Evolutionary conservation across 176 grass and related monocot species (phyloP), one percentile per base, ranked within the genome.

Genomic region (Chloris gayana): DNA sequence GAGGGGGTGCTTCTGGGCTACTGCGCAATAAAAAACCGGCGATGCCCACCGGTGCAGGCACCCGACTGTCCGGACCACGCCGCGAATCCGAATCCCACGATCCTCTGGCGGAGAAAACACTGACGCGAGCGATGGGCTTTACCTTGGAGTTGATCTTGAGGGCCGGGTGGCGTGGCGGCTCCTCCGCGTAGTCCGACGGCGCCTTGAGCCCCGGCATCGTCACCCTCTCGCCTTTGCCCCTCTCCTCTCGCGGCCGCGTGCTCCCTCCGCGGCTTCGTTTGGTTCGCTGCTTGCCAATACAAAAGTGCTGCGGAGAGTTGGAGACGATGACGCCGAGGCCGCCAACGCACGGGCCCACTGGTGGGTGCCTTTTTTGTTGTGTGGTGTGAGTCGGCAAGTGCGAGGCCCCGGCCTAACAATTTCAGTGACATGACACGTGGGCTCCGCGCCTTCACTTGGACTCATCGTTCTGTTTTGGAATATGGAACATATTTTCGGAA

Each of bases 141-240:
- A 98, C 95, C 95, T 98, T 89, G 15, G 92, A 76, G 77, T 98
- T 98, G 70, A 98, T 78, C 88, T 78, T 94, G 80, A 98, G 95
- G 50, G 54, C 83, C 17, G 89, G 90, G 62, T 98, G 92, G 47
- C 95, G 92, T 42, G 87, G 85, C 54, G 95, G 95, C 83, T 98
- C 95, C 60, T 84, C 74, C 63, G 81, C 87, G 86, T 98, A 98
- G 87, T 81, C 75, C 42, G 90, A 80, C 27, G 92, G 92, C 56
- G 72, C 92, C 35, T 81, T 92, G 44, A 98, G 79, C 29, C 95
- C 95, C 34, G 90, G 90, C 95, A 94, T 54, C 50, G 46, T 49
- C 46, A 49, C 59, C 45, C 51, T 30, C 44, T 30, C 49, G 53
- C 18, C 62, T 24, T 57, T 9, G 49, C 53, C 53, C n/a, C 54